phyloP scores from a whole-genome alignment of 306 rosid genomes.

The Lupinus albus region DNA sequence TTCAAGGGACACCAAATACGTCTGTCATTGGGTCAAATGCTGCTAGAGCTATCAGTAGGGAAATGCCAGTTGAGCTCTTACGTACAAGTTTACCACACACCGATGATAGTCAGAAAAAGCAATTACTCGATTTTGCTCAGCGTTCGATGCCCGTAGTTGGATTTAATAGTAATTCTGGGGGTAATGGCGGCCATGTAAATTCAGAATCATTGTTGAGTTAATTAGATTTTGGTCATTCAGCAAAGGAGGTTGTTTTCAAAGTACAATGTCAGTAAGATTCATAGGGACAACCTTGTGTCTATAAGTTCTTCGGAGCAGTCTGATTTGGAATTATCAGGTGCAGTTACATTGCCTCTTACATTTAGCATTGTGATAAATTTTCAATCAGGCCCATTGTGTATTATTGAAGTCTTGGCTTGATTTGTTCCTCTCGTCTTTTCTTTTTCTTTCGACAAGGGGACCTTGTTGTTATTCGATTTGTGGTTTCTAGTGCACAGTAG shows the following conservation, averaged over 20 bases:
- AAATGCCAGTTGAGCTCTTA: conserved; percentile 95
- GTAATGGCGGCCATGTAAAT: conserved; percentile 53
- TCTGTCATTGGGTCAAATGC: conserved; percentile 62
- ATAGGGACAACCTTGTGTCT: conserved; percentile 33
- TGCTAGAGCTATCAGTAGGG: conserved; percentile 69
- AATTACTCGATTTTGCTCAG: conserved; percentile 74
- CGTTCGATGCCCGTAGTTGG: conserved; percentile 79
- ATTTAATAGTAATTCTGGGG: conserved; percentile 57
- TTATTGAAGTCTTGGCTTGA: conserved; percentile 52
- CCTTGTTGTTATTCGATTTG: conserved; percentile 62
- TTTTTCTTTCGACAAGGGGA: conserved; percentile 55
- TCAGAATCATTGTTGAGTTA: conserved; percentile 66
- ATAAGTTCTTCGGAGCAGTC: conserved; percentile 35
- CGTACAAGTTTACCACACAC: conserved; percentile 98
- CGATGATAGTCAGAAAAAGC: conserved; percentile 69
- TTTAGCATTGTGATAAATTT: conserved; percentile 49
- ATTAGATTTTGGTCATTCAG: conserved; percentile 36
- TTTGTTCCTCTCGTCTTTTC: conserved; percentile 51
- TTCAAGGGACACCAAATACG: conserved; percentile 60
- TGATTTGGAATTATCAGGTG: conserved; percentile 46
- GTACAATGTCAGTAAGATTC: conserved; percentile 27
- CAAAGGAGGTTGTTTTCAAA: conserved; percentile 31
- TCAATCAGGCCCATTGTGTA: conserved; percentile 56
- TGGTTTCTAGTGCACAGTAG: conserved; percentile 49
- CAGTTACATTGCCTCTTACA: conserved; percentile 37